Evolutionary conservation across 345 rosid species (phyloP), one percentile per base, ranked within the genome.

Genomic region (Rhodomyrtus tomentosa): DNA sequence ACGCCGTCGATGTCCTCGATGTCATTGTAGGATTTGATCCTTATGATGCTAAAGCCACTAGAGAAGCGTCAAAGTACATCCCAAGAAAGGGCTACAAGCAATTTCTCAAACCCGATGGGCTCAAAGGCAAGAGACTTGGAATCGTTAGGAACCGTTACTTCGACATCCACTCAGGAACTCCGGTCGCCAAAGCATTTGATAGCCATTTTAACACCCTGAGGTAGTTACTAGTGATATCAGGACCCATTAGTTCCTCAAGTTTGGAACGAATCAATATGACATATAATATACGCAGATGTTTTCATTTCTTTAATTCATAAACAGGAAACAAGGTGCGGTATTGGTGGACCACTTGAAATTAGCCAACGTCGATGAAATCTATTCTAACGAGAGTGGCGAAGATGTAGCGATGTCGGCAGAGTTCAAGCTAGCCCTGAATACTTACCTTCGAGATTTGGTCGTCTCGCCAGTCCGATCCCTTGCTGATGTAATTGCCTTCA

Each of bases 91-190:
- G 93, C 48, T 93, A 90, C 87, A 83, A 83, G 82, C 92, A 86
- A 18, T 90, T 92, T 87, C 93, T 94, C 48, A 92, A 80, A 40
- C 76, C 81, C 55, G 15, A 82, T 82, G 92, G 95, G 45, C 90
- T 96, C 16, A 83, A 88, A 81, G 92, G 93, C 81, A 96, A 96
- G 88, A 90, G 93, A 84, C 29, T 91, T 42, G 96, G 95, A 24
- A 48, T 93, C 1, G 91, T 93, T 14, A 85, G 90, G 85, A 50
- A 88, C 56, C 86, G 90, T 40, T 91, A 92, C 86, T 86, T 49
- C 62, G 36, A 81, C 55, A 79, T 7, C 24, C 32, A 10, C 9
- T 40, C 85, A 1, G 82, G 52, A 16, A 45, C 89, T 5, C 45
- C n/a, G 3, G 55, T 86, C 10, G 16, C 45, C 13, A 32, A 56